phyloP scores from a whole-genome alignment of 129 eudicot species.

The Logfia minima region DNA sequence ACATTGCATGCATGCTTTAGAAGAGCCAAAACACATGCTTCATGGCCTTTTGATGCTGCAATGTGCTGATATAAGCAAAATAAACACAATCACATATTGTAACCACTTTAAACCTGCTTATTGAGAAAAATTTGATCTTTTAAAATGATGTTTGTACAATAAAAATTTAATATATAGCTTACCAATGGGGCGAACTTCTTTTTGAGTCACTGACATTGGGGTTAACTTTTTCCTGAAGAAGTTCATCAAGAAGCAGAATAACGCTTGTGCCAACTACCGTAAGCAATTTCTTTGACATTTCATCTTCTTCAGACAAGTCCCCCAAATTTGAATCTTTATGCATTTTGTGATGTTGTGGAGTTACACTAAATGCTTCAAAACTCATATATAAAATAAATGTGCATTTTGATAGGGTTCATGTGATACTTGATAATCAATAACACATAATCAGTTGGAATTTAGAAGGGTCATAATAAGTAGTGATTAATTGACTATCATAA shows the following conservation, averaged over 20 bases:
- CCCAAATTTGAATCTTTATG: constrained; percentile 64
- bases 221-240: constrained; percentile 74
- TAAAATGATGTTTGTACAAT: neutral
- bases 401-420: too few species aligned
- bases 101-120: neutral
- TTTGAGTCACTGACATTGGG: constrained; percentile 76
- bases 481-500: too few species aligned
- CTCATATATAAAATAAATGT: too few species aligned
- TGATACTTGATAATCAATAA: too few species aligned
- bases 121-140: neutral
- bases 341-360: constrained; percentile 60
- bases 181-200: constrained; percentile 94
- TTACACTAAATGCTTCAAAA: too few species aligned
- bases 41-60: constrained; percentile 87
- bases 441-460: too few species aligned
- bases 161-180: constrained; percentile 22
- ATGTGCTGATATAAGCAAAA: constrained; percentile 58
- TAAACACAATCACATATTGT: neutral
- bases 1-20: constrained; percentile 80
- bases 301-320: constrained; percentile 62
- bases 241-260: constrained; percentile 82
- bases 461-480: neutral
- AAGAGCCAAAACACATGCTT: constrained; percentile 84
- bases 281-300: constrained; percentile 70
- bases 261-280: constrained; percentile 53